phyloP scores from a whole-genome alignment of 2,329 filamentous ascomycete species.

The Fusarium sp. region DNA sequence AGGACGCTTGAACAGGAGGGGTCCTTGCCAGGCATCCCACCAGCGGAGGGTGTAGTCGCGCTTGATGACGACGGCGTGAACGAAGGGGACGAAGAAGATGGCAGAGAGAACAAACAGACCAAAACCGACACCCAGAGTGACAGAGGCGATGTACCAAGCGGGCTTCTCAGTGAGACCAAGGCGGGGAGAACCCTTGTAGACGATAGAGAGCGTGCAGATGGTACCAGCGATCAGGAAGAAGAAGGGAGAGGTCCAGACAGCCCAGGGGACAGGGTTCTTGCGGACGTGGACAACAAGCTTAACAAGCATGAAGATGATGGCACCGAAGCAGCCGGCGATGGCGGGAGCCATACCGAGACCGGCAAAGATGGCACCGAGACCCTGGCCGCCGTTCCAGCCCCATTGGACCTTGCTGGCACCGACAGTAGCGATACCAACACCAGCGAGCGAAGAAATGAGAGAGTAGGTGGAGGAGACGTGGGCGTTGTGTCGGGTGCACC shows the following conservation, averaged over 20 bases:
- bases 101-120: slow-evolving; percentile 70
- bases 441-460: slow-evolving; percentile 75
- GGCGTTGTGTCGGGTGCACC: slow-evolving; percentile 79
- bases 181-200: slow-evolving; percentile 81
- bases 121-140: slow-evolving; percentile 73
- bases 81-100: slow-evolving; percentile 80
- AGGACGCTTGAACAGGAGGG: slow-evolving; percentile 72
- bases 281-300: slow-evolving; percentile 74
- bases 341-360: slow-evolving; percentile 77
- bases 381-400: slow-evolving; percentile 77
- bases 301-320: slow-evolving; percentile 77
- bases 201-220: slow-evolving; percentile 80
- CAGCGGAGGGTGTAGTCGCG: slow-evolving; percentile 74
- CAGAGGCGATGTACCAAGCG: slow-evolving; percentile 72
- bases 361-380: slow-evolving; percentile 78
- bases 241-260: slow-evolving; percentile 78
- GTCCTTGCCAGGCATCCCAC: slow-evolving; percentile 72
- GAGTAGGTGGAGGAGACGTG: slow-evolving; percentile 82
- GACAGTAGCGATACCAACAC: slow-evolving; percentile 76
- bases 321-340: slow-evolving; percentile 74
- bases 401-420: slow-evolving; percentile 73
- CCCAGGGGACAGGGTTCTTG: slow-evolving; percentile 78
- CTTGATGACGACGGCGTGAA: slow-evolving; percentile 76
- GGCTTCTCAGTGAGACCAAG: slow-evolving; percentile 61
- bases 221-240: slow-evolving; percentile 83